Evolutionary conservation across 2,329 filamentous ascomycete species (phyloP).

Genomic region (Colletotrichum sansevieriae): DNA sequence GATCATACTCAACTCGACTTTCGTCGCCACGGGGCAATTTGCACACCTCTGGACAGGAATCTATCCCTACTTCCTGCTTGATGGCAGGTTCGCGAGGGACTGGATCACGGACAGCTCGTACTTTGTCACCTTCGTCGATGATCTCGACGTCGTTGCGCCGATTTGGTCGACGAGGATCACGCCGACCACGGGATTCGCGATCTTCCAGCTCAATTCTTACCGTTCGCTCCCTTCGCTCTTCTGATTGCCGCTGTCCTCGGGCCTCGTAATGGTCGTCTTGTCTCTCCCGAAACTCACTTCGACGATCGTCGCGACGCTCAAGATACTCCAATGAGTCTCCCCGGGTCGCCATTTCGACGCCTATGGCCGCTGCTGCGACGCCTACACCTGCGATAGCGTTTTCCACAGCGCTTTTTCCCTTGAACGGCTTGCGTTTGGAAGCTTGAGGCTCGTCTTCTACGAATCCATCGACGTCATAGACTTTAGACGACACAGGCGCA

Average conservation of each 20-base stretch:
- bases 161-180: slow-evolving; percentile 44
- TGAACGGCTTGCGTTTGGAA: slow-evolving; percentile 51
- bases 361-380: slow-evolving; percentile 63
- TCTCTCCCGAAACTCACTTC: slow-evolving; percentile 20
- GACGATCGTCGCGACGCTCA: slow-evolving; percentile 44
- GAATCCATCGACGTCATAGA: slow-evolving; percentile 69
- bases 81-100: slow-evolving; percentile 43
- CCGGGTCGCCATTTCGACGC: slow-evolving; percentile 58
- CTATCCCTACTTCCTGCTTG: slow-evolving; percentile 2
- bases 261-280: slow-evolving; percentile 43
- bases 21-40: slow-evolving; percentile 40
- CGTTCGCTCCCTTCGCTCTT: slow-evolving; percentile 45
- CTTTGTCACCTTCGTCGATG: slow-evolving; percentile 44
- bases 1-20: slow-evolving; percentile 41
- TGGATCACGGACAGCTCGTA: slow-evolving; percentile 48
- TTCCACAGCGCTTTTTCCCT: slow-evolving; percentile 57
- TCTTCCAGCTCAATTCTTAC: slow-evolving; percentile 43
- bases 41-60: slow-evolving; percentile 34
- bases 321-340: slow-evolving; percentile 46
- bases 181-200: slow-evolving; percentile 50
- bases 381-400: slow-evolving; percentile 62
- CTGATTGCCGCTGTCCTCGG: slow-evolving; percentile 47
- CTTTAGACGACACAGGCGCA: slow-evolving; percentile 75
- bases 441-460: slow-evolving; percentile 54
- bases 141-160: slow-evolving; percentile 40